These are phyloP conservation scores for Entomortierella parvispora DNA, from an alignment of 192 early-diverging fungal genomes.

Conservation along the genomic window DNA sequence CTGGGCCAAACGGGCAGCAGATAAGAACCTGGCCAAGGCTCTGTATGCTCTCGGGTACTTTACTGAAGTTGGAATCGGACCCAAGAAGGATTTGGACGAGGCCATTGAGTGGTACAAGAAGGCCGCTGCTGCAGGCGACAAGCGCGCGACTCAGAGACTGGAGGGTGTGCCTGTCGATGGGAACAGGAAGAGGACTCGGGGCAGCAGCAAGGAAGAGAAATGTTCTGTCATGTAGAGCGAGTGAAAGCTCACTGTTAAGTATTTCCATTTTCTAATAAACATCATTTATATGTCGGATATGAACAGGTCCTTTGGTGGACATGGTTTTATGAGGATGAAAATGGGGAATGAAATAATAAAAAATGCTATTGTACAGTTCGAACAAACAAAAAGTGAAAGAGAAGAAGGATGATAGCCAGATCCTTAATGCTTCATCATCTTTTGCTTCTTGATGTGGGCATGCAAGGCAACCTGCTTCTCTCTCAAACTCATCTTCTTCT, in stretches of 20 bases:
- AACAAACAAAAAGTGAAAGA: conserved; percentile 4
- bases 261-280: too few species aligned
- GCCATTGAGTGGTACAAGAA: conserved; percentile 73
- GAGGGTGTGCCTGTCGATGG: conserved; percentile 59
- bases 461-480: conserved; percentile 76
- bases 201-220: conserved; percentile 55
- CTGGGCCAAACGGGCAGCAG: conserved; percentile 70
- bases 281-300: too few species aligned
- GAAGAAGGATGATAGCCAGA: background rate
- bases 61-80: conserved; percentile 71
- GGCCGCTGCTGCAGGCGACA: conserved; percentile 73
- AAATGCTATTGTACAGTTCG: conserved; percentile 33
- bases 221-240: conserved; percentile 45
- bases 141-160: conserved; percentile 63
- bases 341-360: background rate
- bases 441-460: conserved; percentile 72
- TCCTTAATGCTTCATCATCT: conserved; percentile 64
- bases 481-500: conserved; percentile 77
- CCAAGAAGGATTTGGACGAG: conserved; percentile 59
- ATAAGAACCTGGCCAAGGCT: conserved; percentile 67
- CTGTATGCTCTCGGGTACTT: conserved; percentile 75
- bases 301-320: too few species aligned
- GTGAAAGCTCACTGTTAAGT: too few species aligned
- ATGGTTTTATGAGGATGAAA: background rate
- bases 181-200: conserved; percentile 19